Percentiles rank a stretch among this genome's conserved stretches.
Conservation (phyloP, 1,284 basidiomycete species). For the Coriolopsis trogii region DNA sequence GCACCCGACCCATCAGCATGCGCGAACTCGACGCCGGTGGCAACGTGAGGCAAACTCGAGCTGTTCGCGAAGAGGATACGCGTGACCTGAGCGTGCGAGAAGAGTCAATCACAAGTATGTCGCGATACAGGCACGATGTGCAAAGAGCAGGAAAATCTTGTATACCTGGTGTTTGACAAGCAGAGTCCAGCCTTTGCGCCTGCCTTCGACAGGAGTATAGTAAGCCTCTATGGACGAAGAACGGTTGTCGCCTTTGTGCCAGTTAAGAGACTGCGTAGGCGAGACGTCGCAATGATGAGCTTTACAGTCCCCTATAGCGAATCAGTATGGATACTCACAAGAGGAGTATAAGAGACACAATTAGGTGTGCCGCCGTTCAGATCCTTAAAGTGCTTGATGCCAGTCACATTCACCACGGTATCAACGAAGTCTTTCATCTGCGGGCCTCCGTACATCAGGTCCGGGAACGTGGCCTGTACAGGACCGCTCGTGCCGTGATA, state of each 20-base stretch:
- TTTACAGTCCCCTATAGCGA: no score
- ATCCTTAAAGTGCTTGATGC: conserved; percentile 49
- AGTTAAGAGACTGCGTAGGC: conserved; percentile 37
- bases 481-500: conserved; percentile 60
- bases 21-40: conserved; percentile 59
- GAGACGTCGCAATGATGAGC: no score
- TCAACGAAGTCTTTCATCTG: conserved; percentile 54
- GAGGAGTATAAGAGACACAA: conserved; percentile 55
- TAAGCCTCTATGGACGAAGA: conserved; percentile 47
- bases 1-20: conserved; percentile 21
- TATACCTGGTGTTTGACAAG: conserved; percentile 34
- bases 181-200: conserved; percentile 38
- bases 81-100: conserved; percentile 45
- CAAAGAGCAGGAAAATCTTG: neutral
- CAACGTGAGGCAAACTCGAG: conserved; percentile 42
- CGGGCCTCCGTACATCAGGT: conserved; percentile 58
- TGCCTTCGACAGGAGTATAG: conserved; percentile 40
- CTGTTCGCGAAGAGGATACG: conserved; percentile 51
- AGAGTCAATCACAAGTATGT: no score
- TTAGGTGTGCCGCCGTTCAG: conserved; percentile 60
- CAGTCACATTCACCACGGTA: conserved; percentile 50
- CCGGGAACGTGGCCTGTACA: conserved; percentile 52
- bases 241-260: conserved; percentile 36
- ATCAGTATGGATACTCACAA: conserved; percentile 33
- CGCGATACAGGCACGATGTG: no score